phyloP scores from a whole-genome alignment of 768 basidiomycete species.

The Collybia nuda region DNA sequence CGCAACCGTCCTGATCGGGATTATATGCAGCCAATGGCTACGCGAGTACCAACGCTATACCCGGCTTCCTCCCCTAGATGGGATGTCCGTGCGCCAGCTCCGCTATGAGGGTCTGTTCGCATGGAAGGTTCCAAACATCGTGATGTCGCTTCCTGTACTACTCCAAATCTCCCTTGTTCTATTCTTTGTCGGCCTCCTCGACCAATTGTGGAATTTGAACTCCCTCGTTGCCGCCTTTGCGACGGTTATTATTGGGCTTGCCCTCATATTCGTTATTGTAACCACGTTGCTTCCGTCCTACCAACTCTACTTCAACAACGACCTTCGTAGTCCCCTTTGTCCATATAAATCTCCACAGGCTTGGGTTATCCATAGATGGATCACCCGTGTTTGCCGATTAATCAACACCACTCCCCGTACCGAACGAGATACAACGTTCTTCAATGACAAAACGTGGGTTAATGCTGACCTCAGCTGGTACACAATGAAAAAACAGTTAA shows the following conservation, averaged over 20 bases:
- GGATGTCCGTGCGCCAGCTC: conserved; percentile 8
- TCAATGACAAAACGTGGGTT: too few relatives aligned
- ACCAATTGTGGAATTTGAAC: conserved; percentile 10
- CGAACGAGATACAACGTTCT: too few relatives aligned
- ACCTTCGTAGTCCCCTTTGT: background rate
- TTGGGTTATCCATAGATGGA: background rate
- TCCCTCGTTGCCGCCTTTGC: conserved; percentile 8
- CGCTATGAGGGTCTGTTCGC: conserved; percentile 12
- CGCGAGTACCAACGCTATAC: conserved; percentile 1
- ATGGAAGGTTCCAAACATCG: conserved; percentile 14
- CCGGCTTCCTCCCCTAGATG: background rate
- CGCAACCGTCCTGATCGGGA: background rate
- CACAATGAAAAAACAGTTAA: too few relatives aligned
- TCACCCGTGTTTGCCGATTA: too few relatives aligned
- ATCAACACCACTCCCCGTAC: too few relatives aligned
- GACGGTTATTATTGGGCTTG: background rate
- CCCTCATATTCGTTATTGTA: background rate
- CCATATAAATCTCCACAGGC: conserved; percentile 1
- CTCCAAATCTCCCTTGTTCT: conserved; percentile 13
- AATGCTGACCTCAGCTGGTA: too few relatives aligned
- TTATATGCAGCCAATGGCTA: conserved; percentile 4
- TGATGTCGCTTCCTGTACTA: conserved; percentile 8
- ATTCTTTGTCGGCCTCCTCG: conserved; percentile 17
- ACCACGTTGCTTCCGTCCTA: background rate
- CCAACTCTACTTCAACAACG: background rate